Percentiles rank a stretch among this genome's conserved stretches.
These are phyloP conservation scores for Pyrenophora teres DNA, from an alignment of 2,329 filamentous ascomycete genomes.

Conservation along the genomic window DNA sequence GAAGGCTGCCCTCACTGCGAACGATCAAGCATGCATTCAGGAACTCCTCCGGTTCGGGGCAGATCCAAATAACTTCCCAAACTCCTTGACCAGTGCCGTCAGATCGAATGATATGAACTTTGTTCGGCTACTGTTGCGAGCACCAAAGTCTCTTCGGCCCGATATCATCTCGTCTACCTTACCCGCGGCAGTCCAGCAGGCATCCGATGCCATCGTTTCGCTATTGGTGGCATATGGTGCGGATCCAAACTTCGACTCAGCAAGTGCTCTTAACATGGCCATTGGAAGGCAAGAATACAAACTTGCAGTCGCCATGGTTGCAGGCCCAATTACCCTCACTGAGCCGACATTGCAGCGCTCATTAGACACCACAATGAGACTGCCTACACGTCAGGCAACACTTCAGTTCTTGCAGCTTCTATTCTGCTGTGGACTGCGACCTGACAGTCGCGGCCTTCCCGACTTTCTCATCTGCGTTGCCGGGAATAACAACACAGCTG, in stretches of 20 bases:
- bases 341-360: constrained; percentile 32
- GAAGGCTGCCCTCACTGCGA: constrained; percentile 38
- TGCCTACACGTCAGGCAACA: constrained; percentile 34
- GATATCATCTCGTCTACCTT: constrained; percentile 43
- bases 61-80: constrained; percentile 40
- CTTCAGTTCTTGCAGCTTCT: constrained; percentile 40
- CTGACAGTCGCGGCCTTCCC: constrained; percentile 32
- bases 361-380: constrained; percentile 37
- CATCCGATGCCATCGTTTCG: constrained; percentile 34
- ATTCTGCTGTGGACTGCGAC: constrained; percentile 41
- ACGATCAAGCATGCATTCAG: constrained; percentile 40
- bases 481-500: constrained; percentile 33
- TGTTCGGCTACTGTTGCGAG: constrained; percentile 37
- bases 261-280: constrained; percentile 39
- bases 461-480: constrained; percentile 38
- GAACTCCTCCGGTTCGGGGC: constrained; percentile 44
- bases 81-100: constrained; percentile 38
- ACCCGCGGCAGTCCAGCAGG: constrained; percentile 38
- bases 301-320: constrained; percentile 34
- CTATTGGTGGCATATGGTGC: constrained; percentile 42
- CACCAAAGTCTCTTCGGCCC: constrained; percentile 38
- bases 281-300: constrained; percentile 39
- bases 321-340: constrained; percentile 33
- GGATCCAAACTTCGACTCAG: constrained; percentile 43
- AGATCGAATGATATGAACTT: constrained; percentile 38